Evolutionary conservation across 2,329 filamentous ascomycete species (phyloP), one percentile per base, ranked within the genome.

Genomic region (Setomelanomma holmii): DNA sequence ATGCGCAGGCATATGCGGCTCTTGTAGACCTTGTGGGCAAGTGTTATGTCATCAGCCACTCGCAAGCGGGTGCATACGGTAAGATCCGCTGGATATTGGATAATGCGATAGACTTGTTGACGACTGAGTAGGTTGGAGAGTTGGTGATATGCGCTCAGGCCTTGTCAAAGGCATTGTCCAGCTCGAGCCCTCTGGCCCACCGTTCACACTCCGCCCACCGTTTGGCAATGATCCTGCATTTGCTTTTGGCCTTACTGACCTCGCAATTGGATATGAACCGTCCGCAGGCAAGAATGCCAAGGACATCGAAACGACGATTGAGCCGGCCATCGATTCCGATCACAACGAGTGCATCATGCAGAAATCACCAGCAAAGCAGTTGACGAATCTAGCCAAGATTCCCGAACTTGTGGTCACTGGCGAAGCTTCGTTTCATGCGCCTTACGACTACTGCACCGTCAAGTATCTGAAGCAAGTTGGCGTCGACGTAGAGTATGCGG

Each of bases 141-240:
- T 80, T 7, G 80, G 79, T 2, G 84, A 87, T 58, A 68, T 71
- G 5, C 67, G 76, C 3, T 82, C 84, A 0, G 59, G 77, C 0
- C 67, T 79, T 1, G 78, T 85, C 5, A 77, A 76, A 19, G 78
- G 70, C 0, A 75, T 84, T 19, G 66, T 86, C 4, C 74, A 78
- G 1, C 53, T 86, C 7, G 84, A 86, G 60, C 82, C 83, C 0
- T 67, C 72, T 2, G 82, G 82, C 0, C 82, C 82, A 1, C 82
- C 82, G 0, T 84, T 81, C 56, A 36, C 34, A n/a, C 16, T 36
- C 7, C 34, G 34, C 16, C 34, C 34, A 16, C 34, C 34, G 34
- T 16, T 48, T 67, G 38, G 55, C 53, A 19, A 42, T 49, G 6
- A 35, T 58, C 34, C 34, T n/a, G 34, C 34, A n/a, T 55, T 58